phyloP scores from a whole-genome alignment of 768 basidiomycete genomes.

The Crucibulum laeve region DNA sequence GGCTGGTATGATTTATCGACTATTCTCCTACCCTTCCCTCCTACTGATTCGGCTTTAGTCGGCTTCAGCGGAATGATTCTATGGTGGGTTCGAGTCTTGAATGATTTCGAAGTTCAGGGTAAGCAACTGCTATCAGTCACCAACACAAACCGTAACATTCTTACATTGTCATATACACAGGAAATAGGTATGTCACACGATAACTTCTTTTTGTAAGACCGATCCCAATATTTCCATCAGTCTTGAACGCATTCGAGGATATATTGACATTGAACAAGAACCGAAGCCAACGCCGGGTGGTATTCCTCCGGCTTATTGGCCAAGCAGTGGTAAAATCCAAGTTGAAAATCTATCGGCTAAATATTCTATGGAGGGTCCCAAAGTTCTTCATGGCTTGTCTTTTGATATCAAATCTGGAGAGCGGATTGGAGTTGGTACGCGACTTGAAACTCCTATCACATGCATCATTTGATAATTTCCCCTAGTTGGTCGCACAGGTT shows the following conservation, averaged over 20 bases:
- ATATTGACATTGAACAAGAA: constrained; percentile 59
- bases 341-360: constrained; percentile 51
- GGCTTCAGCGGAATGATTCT: constrained; percentile 55
- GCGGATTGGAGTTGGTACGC: constrained; percentile 47
- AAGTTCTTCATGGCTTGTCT: constrained; percentile 51
- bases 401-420: constrained; percentile 52
- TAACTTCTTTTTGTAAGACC: background rate
- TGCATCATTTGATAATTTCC: background rate
- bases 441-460: background rate
- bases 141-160: constrained; percentile 2
- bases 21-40: constrained; percentile 7
- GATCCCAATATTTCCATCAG: constrained; percentile 14
- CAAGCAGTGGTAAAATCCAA: constrained; percentile 48
- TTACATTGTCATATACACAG: too few relatives aligned
- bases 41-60: constrained; percentile 19
- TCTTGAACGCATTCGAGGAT: constrained; percentile 68
- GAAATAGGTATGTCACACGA: constrained; percentile 20
- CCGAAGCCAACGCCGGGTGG: constrained; percentile 32
- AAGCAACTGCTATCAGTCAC: too few relatives aligned
- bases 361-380: constrained; percentile 50
- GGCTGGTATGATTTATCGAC: constrained; percentile 34
- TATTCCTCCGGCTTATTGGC: constrained; percentile 64
- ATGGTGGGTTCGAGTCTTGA: constrained; percentile 38
- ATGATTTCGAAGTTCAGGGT: constrained; percentile 38
- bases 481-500: constrained; percentile 39